These are phyloP conservation scores for Pichia sp. DNA, from an alignment of 1,139 yeast genomes.

Conservation along the genomic window DNA sequence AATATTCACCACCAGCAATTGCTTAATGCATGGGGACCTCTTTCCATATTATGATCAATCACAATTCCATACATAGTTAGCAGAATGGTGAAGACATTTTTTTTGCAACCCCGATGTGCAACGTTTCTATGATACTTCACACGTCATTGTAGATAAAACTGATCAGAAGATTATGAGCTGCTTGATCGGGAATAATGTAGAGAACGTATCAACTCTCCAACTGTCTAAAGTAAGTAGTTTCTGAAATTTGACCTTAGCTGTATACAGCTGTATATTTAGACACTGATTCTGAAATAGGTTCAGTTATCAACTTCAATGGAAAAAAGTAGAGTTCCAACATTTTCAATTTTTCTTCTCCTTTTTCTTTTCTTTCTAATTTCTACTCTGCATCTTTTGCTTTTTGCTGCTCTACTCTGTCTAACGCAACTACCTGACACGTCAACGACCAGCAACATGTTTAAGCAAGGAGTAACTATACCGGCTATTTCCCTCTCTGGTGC, in stretches of 20 bases:
- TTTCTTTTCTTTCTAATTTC: background rate
- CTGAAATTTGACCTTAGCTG: background rate
- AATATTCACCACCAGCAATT: background rate
- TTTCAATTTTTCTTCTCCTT: background rate
- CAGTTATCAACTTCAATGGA: background rate
- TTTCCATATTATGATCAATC: background rate
- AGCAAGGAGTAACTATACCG: constrained; percentile 18
- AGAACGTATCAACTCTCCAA: too few relatives aligned
- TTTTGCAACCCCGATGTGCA: too few relatives aligned
- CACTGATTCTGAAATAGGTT: background rate
- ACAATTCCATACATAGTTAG: background rate
- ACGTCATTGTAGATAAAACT: too few relatives aligned
- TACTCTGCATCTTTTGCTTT: background rate
- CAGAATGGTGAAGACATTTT: too few relatives aligned
- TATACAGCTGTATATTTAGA: background rate
- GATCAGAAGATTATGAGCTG: too few relatives aligned
- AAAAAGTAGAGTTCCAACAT: background rate
- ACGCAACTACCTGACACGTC: background rate
- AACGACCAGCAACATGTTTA: constrained; percentile 15
- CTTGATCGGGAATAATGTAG: too few relatives aligned
- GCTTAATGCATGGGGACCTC: too few relatives aligned
- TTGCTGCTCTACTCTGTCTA: background rate
- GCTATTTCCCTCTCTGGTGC: constrained; percentile 23
- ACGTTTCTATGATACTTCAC: too few relatives aligned
- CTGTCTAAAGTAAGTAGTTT: too few relatives aligned